These are phyloP conservation scores for Microsporum ferrugineum DNA, from an alignment of 2,329 filamentous ascomycete species.

Conservation along the genomic window DNA sequence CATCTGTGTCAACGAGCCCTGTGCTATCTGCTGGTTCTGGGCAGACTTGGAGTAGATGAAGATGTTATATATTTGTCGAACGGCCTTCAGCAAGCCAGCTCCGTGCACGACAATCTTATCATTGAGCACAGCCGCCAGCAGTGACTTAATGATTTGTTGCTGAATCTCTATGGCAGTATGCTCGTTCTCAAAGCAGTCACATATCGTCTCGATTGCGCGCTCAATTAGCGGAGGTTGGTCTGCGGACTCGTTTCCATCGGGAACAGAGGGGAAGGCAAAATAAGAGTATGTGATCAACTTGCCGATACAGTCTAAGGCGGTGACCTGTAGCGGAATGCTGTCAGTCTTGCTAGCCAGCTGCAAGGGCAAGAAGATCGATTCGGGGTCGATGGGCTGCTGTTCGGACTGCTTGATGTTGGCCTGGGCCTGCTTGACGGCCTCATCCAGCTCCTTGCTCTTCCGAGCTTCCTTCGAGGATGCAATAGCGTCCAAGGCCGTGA, in stretches of 20 bases:
- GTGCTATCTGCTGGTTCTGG: conserved; percentile 91
- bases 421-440: conserved; percentile 70
- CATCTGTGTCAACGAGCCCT: conserved; percentile 96
- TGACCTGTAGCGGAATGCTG: conserved; percentile 75
- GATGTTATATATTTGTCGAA: conserved; percentile 97
- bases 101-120: conserved; percentile 99
- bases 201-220: conserved; percentile 96
- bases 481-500: conserved; percentile 85
- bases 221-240: conserved; percentile 65
- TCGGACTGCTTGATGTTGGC: conserved; percentile 78
- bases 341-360: conserved; percentile 79
- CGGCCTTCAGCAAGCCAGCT: conserved; percentile 86
- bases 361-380: conserved; percentile 81
- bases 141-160: conserved; percentile 93
- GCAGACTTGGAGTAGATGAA: conserved; percentile 90
- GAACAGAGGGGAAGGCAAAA: conserved; percentile 60
- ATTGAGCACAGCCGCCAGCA: conserved; percentile 88
- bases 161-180: conserved; percentile 85
- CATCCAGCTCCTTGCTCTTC: conserved; percentile 71
- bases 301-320: conserved; percentile 91
- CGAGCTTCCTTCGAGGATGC: conserved; percentile 82
- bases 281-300: conserved; percentile 99
- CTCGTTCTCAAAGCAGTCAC: conserved; percentile 97
- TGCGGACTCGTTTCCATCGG: conserved; percentile 29
- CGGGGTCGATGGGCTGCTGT: conserved; percentile 70